These are phyloP conservation scores for Casuarina cunninghamiana DNA, from an alignment of 306 rosid genomes.

Conservation along the genomic window DNA sequence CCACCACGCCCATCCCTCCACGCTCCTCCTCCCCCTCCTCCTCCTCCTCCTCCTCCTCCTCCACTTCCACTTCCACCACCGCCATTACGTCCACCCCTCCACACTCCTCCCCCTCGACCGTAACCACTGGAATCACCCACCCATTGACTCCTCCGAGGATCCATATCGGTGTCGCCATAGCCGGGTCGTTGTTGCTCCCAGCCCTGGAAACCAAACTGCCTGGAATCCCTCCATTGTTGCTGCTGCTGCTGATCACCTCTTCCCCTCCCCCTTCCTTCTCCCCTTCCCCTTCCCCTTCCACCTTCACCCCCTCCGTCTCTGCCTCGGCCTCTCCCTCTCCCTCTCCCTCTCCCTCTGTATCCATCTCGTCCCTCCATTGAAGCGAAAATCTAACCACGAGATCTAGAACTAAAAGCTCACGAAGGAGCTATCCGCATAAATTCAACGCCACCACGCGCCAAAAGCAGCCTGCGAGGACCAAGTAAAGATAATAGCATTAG, in stretches of 20 bases:
- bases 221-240: background rate
- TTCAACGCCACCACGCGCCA: no score
- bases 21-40: slow-evolving; percentile 6
- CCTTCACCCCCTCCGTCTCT: slow-evolving; percentile 8
- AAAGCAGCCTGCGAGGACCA: no score
- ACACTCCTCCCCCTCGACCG: slow-evolving; percentile 9
- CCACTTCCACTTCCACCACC: background rate
- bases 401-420: no score
- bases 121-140: background rate
- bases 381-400: no score
- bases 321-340: background rate
- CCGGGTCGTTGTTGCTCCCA: background rate
- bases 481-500: no score
- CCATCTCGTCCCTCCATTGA: slow-evolving; percentile 25
- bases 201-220: background rate
- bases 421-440: no score
- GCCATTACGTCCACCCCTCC: background rate
- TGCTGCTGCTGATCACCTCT: background rate
- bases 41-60: background rate
- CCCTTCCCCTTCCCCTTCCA: slow-evolving; percentile 3
- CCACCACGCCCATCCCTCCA: background rate
- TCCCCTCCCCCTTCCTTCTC: background rate
- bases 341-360: background rate
- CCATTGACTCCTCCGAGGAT: background rate
- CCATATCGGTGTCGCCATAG: no score